Base-by-base conservation (phyloP, 108 stramenopile genomes). In the Skeletonema potamos region DNA sequence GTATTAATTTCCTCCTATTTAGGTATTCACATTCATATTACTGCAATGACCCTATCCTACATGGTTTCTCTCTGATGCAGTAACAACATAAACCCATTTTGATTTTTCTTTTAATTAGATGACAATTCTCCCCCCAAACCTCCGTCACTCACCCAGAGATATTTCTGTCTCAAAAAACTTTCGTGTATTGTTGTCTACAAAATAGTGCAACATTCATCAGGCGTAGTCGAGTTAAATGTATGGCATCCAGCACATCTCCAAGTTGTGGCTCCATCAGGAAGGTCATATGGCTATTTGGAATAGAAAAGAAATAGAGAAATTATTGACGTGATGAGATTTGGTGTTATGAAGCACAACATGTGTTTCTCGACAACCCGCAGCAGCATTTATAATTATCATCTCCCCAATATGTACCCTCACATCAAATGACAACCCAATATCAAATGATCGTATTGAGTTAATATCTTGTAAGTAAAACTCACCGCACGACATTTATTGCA, bases 401-500 rank as follows among this genome's bases (percentile, higher is more conserved):
- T n/a, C n/a, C n/a, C n/a, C n/a, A n/a, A n/a, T n/a, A n/a, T n/a
- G n/a, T n/a, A n/a, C n/a, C n/a, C n/a, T n/a, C n/a, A n/a, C n/a
- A n/a, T n/a, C n/a, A n/a, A n/a, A n/a, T n/a, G n/a, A n/a, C n/a
- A n/a, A n/a, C n/a, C n/a, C n/a, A n/a, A n/a, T n/a, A n/a, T n/a
- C n/a, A n/a, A n/a, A n/a, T n/a, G n/a, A n/a, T n/a, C n/a, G n/a
- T n/a, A n/a, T n/a, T n/a, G n/a, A n/a, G n/a, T n/a, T n/a, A n/a
- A n/a, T n/a, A n/a, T n/a, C n/a, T n/a, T 7, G 2, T 8, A 41
- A 2, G 2, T 15, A n/a, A 41, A 55, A 86, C 89, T 68, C 79
- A 90, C 89, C 73, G 85, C 66, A 57, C 87, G 91, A 58, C 91
- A 92, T 63, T 87, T 92, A 43, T 74, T 79, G 57, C 91, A 92